These are phyloP conservation scores for Cercospora brassicicola DNA, from an alignment of 2,329 filamentous ascomycete genomes.

Conservation along the genomic window DNA sequence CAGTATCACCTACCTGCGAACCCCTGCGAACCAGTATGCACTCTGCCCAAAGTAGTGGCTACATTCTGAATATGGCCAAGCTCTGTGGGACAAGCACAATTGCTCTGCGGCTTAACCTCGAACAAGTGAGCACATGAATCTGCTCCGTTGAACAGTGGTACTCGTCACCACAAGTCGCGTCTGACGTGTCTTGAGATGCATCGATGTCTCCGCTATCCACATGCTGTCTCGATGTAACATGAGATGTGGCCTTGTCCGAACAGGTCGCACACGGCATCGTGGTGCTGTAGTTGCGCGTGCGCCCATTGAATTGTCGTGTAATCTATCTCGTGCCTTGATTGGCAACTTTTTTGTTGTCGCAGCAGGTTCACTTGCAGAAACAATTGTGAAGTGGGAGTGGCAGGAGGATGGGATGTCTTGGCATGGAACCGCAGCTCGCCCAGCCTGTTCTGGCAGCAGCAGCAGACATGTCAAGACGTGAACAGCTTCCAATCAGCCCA, in stretches of 20 bases:
- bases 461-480: neutral
- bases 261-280: neutral
- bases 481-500: neutral
- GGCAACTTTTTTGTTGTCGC: neutral
- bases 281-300: neutral
- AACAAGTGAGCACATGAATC: neutral
- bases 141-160: neutral
- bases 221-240: neutral
- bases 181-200: neutral
- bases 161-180: neutral
- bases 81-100: neutral
- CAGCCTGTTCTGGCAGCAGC: neutral
- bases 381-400: neutral
- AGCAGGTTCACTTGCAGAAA: neutral
- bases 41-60: neutral
- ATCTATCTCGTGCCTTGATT: neutral
- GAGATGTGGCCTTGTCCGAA: neutral
- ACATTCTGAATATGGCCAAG: neutral
- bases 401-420: neutral
- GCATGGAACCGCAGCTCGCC: neutral
- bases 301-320: neutral
- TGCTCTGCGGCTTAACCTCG: neutral
- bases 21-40: neutral
- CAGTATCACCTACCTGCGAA: conserved; percentile 2
- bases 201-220: neutral